Percentiles rank a stretch among this genome's conserved stretches.
phyloP scores from a whole-genome alignment of 2,329 filamentous ascomycete species.

The Paraphoma sp. region DNA sequence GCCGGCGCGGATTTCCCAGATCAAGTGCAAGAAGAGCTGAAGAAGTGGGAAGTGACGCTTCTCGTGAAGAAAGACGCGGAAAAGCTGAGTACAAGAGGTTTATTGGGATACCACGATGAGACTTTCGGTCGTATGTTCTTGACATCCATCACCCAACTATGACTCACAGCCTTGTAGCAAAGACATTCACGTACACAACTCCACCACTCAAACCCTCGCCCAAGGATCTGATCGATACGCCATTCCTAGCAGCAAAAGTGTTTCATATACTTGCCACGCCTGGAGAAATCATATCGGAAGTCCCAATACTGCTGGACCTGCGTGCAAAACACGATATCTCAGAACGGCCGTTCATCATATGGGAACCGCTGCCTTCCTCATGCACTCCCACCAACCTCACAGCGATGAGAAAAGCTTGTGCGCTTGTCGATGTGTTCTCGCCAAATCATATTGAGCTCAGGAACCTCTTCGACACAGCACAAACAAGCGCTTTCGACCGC shows the following conservation, averaged over 20 bases:
- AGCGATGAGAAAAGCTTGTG: slow-evolving; percentile 17
- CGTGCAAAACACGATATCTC: not conserved
- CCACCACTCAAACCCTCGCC: slow-evolving; percentile 17
- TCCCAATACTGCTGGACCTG: not conserved
- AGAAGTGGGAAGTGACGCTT: slow-evolving; percentile 12
- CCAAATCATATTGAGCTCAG: slow-evolving; percentile 31
- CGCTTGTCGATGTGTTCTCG: slow-evolving; percentile 29
- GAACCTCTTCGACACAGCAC: slow-evolving; percentile 11
- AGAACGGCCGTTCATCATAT: not conserved
- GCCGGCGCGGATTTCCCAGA: slow-evolving; percentile 26
- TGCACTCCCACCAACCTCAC: not conserved
- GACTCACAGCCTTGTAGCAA: slow-evolving; percentile 1
- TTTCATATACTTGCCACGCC: slow-evolving; percentile 30
- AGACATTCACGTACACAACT: slow-evolving; percentile 24
- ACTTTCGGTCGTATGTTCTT: not conserved
- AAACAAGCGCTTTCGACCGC: not conserved
- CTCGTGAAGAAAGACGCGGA: slow-evolving; percentile 10
- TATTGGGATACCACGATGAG: slow-evolving; percentile 24
- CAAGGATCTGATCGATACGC: slow-evolving; percentile 11
- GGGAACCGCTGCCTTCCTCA: not conserved
- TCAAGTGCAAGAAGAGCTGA: slow-evolving; percentile 5
- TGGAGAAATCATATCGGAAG: slow-evolving; percentile 16
- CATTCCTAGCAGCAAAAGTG: slow-evolving; percentile 13
- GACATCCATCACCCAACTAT: not conserved
- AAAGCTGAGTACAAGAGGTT: slow-evolving; percentile 16